Evolutionary conservation across 164 flowering plant species (phyloP).

Genomic region (Hamamelis virginiana): DNA sequence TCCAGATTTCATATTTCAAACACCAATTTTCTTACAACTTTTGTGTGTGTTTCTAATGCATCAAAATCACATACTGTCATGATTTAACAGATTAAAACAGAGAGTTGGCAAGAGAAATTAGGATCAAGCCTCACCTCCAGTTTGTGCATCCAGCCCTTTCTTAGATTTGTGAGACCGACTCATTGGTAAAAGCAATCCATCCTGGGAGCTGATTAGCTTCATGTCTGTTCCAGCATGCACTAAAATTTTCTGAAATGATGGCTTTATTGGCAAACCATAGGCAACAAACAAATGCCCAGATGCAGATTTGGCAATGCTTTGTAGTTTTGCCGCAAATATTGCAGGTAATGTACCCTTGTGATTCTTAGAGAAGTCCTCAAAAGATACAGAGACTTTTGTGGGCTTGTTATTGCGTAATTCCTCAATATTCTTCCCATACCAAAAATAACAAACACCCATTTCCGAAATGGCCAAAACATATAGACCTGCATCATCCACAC

Average conservation of each 20-base stretch:
- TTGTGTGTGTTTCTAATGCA: neutral
- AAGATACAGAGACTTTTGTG: conserved; percentile 53
- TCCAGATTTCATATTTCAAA: neutral
- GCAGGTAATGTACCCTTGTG: conserved; percentile 44
- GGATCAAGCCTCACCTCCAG: conserved; percentile 44
- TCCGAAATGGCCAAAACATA: conserved; percentile 85
- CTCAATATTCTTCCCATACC: conserved; percentile 66
- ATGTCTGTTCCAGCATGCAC: conserved; percentile 66
- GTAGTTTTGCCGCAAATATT: conserved; percentile 73
- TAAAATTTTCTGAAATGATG: conserved; percentile 69
- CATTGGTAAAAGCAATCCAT: conserved; percentile 67
- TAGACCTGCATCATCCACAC: conserved; percentile 35
- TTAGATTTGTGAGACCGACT: conserved; percentile 42
- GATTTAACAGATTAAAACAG: neutral
- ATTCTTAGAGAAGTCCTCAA: conserved; percentile 34
- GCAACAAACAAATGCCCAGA: conserved; percentile 62
- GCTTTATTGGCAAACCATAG: conserved; percentile 75
- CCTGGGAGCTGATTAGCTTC: conserved; percentile 40
- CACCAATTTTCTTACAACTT: neutral
- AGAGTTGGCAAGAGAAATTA: neutral
- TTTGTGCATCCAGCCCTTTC: conserved; percentile 33
- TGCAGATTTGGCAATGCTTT: conserved; percentile 38
- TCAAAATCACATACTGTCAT: neutral
- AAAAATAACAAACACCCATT: conserved; percentile 73
- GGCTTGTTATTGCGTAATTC: conserved; percentile 64